These are phyloP conservation scores for Kazachstania taianensis DNA, from an alignment of 805 yeast genomes.

Conservation along the genomic window DNA sequence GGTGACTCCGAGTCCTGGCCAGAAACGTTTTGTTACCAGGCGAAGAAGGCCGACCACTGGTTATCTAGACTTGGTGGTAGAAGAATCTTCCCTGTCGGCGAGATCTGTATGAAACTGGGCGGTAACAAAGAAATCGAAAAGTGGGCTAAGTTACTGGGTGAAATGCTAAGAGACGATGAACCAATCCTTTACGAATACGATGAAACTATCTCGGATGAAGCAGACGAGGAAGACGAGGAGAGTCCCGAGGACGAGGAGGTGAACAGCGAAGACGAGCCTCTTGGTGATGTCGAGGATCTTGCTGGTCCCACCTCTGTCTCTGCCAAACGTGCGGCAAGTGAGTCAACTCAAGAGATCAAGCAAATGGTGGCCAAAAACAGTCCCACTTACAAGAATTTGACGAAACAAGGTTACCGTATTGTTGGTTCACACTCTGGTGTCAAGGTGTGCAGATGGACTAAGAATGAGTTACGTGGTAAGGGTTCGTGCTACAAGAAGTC, in stretches of 20 bases:
- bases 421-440: constrained; percentile 95
- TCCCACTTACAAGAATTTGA: constrained; percentile 77
- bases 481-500: constrained; percentile 93
- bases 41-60: constrained; percentile 61
- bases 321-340: constrained; percentile 4
- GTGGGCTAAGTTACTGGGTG: constrained; percentile 56
- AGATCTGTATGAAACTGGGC: constrained; percentile 66
- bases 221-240: constrained; percentile 28
- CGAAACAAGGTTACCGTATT: constrained; percentile 87
- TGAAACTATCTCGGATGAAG: constrained; percentile 48
- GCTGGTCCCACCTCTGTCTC: constrained; percentile 44
- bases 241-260: constrained; percentile 31
- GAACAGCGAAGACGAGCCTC: constrained; percentile 27
- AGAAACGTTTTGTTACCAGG: constrained; percentile 78
- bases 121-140: constrained; percentile 50
- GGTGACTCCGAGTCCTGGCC: constrained; percentile 88
- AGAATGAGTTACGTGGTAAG: constrained; percentile 84
- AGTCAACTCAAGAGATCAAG: constrained; percentile 35
- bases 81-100: constrained; percentile 74
- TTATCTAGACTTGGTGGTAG: constrained; percentile 78
- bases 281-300: constrained; percentile 83
- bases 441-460: constrained; percentile 92
- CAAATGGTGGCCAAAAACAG: constrained; percentile 86
- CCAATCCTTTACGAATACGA: constrained; percentile 52
- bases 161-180: constrained; percentile 58